These are phyloP conservation scores for Lasiodiplodia sp. DNA, from an alignment of 2,329 filamentous ascomycete genomes.

Conservation along the genomic window DNA sequence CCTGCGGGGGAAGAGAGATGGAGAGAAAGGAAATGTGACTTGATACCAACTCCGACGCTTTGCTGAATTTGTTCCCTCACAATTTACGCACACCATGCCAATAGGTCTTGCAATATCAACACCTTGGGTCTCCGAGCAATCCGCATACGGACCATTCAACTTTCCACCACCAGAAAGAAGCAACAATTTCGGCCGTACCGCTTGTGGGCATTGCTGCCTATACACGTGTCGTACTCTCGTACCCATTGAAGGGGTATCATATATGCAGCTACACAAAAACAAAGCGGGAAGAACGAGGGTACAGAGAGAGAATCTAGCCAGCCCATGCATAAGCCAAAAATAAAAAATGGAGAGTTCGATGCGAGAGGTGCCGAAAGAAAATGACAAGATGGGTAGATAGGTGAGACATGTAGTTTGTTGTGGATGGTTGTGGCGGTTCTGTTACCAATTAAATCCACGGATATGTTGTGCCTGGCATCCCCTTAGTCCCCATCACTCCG, in stretches of 20 bases:
- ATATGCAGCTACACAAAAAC: background rate
- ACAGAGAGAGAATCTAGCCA: conserved; percentile 9
- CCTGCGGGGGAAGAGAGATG: background rate
- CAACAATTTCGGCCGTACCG: background rate
- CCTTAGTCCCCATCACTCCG: conserved; percentile 34
- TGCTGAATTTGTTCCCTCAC: background rate
- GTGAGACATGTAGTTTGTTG: background rate
- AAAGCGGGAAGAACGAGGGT: background rate
- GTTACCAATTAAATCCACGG: background rate
- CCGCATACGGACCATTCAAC: background rate
- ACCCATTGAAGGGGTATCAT: background rate
- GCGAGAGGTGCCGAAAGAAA: background rate
- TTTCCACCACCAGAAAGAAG: background rate
- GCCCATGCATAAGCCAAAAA: background rate
- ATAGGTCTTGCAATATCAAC: background rate
- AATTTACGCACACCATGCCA: background rate
- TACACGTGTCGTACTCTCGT: background rate
- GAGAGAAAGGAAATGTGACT: background rate
- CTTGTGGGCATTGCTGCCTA: background rate
- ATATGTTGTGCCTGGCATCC: background rate
- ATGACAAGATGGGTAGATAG: background rate
- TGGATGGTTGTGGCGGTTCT: background rate
- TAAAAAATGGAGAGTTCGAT: background rate
- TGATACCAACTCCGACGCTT: background rate
- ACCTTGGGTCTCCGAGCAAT: background rate